Evolutionary conservation across 208 protist genomes (phyloP), one percentile per base, ranked within the genome.

Genomic region (Leishmania aethiopica): DNA sequence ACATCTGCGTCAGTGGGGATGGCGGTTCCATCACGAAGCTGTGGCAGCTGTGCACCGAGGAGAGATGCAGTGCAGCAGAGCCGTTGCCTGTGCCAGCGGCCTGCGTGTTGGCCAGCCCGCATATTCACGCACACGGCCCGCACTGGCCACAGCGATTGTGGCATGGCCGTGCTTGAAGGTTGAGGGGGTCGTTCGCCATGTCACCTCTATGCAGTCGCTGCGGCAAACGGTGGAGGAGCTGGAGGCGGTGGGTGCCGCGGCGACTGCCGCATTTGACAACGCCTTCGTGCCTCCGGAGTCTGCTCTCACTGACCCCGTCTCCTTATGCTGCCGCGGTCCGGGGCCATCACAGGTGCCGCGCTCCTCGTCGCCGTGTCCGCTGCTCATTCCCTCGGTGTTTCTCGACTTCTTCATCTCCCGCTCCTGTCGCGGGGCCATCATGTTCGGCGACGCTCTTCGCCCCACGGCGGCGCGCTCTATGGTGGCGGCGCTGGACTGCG

Each of bases 401-500:
- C 83, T 95, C 5, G 59, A 88, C 40, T 95, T 95, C 77, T 84
- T 97, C 42, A 80, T 97, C 55, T 92, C 92, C 0, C 90, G 94
- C 75, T 94, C 92, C 11, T 97, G 94, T 74, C 92, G 94, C 5
- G 94, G 94, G 0, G 94, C 94, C 17, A 71, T 97, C 78, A 94
- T 95, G 91, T 94, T 97, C 76, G 92, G 92, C 13, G 91, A 97
- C 62, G 32, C 60, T 10, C 76, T 97, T 15, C 82, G 70, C 32
- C 42, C 82, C n/a, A 35, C 45, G 6, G 74, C 84, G 8, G 82
- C 82, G 37, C 84, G 79, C 4, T 69, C 77, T 40, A 78, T 87
- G 19, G 84, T 93, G n/a, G 75, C 70, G 25, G 86, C 79, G 15
- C 69, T 89, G 13, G 76, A 73, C 37, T 75, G 72, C 25, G 86